phyloP scores from a whole-genome alignment of 2,329 filamentous ascomycete species.

The Cytospora schulzeri region DNA sequence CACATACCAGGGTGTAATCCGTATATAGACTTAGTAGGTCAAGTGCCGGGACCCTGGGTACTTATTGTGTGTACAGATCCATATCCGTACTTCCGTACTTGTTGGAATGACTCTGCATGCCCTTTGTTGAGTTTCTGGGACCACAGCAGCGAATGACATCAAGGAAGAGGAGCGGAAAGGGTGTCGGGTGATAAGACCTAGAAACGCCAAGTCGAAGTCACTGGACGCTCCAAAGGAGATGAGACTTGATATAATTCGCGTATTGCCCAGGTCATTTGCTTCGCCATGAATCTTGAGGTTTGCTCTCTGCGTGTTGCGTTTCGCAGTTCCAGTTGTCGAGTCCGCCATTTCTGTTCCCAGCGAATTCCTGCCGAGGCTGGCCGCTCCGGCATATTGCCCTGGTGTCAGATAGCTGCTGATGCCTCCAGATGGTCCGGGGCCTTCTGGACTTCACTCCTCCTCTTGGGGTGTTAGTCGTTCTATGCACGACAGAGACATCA shows the following conservation, averaged over 20 bases:
- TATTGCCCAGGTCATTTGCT: not conserved
- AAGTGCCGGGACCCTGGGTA: not conserved
- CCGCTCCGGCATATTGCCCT: not conserved
- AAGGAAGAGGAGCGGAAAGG: not conserved
- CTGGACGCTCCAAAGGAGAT: not conserved
- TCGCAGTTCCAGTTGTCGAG: not conserved
- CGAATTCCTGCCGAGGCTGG: not conserved
- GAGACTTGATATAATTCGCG: not conserved
- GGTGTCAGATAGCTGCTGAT: not conserved
- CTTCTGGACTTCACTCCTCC: too few species aligned
- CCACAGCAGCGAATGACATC: constrained; percentile 13
- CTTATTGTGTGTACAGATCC: not conserved
- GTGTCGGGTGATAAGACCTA: constrained; percentile 4
- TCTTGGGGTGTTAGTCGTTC: not conserved
- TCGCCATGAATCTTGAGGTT: not conserved
- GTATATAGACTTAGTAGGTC: not conserved
- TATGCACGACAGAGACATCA: not conserved
- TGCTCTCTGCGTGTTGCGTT: not conserved
- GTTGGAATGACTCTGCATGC: not conserved
- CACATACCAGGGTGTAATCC: constrained; percentile 2
- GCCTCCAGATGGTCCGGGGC: not conserved
- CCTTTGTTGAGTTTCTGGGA: constrained; percentile 3
- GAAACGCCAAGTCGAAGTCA: not conserved
- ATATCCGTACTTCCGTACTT: not conserved
- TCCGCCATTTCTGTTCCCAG: not conserved